Base-by-base conservation (phyloP, 202 grass and related monocot species). In the Brachypodium distachyon region DNA sequence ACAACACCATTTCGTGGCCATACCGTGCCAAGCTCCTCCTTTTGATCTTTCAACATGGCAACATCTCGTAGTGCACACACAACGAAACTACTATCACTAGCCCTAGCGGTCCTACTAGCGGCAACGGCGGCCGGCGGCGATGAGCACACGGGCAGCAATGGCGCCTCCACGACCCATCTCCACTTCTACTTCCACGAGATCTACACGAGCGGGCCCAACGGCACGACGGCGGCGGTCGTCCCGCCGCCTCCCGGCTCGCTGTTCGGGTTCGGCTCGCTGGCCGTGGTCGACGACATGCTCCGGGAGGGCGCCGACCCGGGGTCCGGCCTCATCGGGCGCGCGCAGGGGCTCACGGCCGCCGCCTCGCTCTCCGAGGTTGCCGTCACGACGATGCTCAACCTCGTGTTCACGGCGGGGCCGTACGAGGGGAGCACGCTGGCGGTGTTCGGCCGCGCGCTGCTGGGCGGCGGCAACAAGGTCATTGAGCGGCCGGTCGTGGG, bases 111-210 rank as follows among this genome's bases (percentile, higher is more conserved):
- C 22, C 4, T 54, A 9, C 25, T 38, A 17, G 31, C 9, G 2
- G n/a, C 39, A 6, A 22, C 12, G 0, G 69, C 49, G 21, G 49
- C 33, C 5, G 49, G 12, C 1, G 70, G 8, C 9, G 34, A 19
- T 19, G 18, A 8, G 25, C 2, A 27, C 28, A 3, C 19, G 12
- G 36, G 9, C 46, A 14, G 14, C 8, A 29, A 6, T 1, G 44
- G 5, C 8, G 9, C n/a, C n/a, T n/a, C 9, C 43, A 53, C 14
- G 58, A 74, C 58, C 3, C 58, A 82, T 60, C 70, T 74, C 33
- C 70, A 67, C 38, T 82, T 77, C 73, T 83, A 51, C 42, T 70
- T 83, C 73, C 82, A 84, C 73, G 82, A 84, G 81, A 13, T 62
- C 25, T 77, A 41, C 63, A 51, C 32, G 0, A 43, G 4, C 3